Evolutionary conservation across 1,284 basidiomycete genomes (phyloP).

Genomic region (Rhizopogon parksii): DNA sequence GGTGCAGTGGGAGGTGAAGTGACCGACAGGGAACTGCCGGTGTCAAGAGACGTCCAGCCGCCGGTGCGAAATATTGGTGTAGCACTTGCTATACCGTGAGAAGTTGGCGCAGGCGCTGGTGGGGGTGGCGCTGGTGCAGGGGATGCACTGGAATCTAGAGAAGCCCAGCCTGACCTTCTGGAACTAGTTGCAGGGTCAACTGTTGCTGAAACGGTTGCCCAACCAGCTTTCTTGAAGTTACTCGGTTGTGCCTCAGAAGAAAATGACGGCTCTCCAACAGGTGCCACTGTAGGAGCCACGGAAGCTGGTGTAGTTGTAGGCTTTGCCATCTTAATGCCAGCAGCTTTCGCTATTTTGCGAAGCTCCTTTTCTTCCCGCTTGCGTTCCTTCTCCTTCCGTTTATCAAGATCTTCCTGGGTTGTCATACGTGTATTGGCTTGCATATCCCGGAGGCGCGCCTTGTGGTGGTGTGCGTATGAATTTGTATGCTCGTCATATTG

Average conservation of each 20-base stretch:
- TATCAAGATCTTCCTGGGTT: slow-evolving; percentile 57
- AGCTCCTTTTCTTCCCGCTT: slow-evolving; percentile 77
- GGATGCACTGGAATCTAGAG: slow-evolving; percentile 13
- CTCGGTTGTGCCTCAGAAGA: slow-evolving; percentile 30
- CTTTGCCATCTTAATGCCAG: slow-evolving; percentile 65
- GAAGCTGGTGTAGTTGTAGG: slow-evolving; percentile 21
- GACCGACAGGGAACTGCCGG: slow-evolving; percentile 21
- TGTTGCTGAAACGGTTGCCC: slow-evolving; percentile 41
- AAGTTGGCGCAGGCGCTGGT: slow-evolving; percentile 12
- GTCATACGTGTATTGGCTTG: slow-evolving; percentile 57
- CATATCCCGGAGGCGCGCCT: slow-evolving; percentile 71
- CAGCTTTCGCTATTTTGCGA: slow-evolving; percentile 70
- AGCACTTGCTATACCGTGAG: slow-evolving; percentile 11
- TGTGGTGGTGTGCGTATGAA: slow-evolving; percentile 78
- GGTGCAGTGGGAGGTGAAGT: slow-evolving; percentile 20
- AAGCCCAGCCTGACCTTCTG: slow-evolving; percentile 13
- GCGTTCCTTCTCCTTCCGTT: slow-evolving; percentile 73
- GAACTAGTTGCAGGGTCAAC: slow-evolving; percentile 12
- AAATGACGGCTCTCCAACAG: slow-evolving; percentile 17
- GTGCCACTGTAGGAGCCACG: slow-evolving; percentile 18
- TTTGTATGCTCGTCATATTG: slow-evolving; percentile 83
- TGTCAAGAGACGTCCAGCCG: slow-evolving; percentile 58
- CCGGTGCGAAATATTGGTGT: slow-evolving; percentile 47
- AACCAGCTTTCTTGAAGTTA: slow-evolving; percentile 52
- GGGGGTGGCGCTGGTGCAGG: slow-evolving; percentile 14